Evolutionary conservation across 2,329 filamentous ascomycete species (phyloP), one percentile per base, ranked within the genome.

Genomic region (Aspergillus sp.): DNA sequence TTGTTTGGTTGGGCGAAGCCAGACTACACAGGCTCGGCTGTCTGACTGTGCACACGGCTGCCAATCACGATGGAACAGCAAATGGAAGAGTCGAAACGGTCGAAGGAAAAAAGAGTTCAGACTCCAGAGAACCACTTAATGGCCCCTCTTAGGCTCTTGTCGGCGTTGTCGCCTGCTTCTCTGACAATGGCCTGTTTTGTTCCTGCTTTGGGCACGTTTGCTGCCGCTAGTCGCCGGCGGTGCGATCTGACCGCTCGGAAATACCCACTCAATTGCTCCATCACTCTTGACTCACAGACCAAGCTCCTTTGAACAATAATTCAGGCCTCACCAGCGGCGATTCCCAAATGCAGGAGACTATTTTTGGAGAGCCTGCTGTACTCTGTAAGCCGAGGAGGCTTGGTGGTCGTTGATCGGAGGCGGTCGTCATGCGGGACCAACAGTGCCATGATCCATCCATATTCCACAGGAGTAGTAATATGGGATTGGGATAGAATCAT

Each of bases 201-300:
- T 59, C 60, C 61, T 61, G 52, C 56, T 63, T 69, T 66, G 67
- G 67, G 67, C 66, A 69, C 62, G 57, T 63, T 56, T 69, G 67
- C 67, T 66, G 65, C 64, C 63, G 55, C 56, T 64, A 62, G 63
- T 65, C 59, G 57, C 62, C 50, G 58, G 53, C 50, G 56, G 62
- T 56, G 60, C 59, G 54, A 56, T 63, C 65, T 64, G 63, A 65
- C 63, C 63, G 63, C 64, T 61, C 58, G 58, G 61, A 27, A 46
- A 57, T 57, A 43, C 43, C 64, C 64, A 64, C 60, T 60, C 35
- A 17, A 49, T 37, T 31, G 27, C 27, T 31, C 27, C 27, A 11
- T 31, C 27, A 17, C 25, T 15, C 17, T 51, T 50, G 56, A 50
- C 53, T 56, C 59, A 60, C 57, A 57, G 54, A 55, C 49, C 48